Percentiles rank a stretch among this genome's conserved stretches.
Evolutionary conservation across 257 asterid species (phyloP).

Genomic region (Salvia rosmarinus): DNA sequence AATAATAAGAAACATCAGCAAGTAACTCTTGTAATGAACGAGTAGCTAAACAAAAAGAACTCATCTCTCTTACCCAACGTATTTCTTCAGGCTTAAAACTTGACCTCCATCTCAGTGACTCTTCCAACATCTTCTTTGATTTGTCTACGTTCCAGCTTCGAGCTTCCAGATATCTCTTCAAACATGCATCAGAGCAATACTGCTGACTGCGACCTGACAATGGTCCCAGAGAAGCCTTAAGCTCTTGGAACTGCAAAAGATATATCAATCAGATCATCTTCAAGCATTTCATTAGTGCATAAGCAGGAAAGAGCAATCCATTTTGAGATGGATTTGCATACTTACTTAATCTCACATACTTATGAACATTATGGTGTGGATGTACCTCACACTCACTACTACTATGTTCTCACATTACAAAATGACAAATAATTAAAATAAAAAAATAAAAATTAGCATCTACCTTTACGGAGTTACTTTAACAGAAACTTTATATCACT

Average conservation of each 20-base stretch:
- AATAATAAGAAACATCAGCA: not conserved
- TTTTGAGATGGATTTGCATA: not conserved
- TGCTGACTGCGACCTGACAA: conserved; percentile 64
- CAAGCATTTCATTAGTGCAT: not conserved
- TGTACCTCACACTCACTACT: not conserved
- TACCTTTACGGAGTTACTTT: conserved; percentile 14
- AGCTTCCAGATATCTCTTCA: conserved; percentile 84
- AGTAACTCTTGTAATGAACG: not conserved
- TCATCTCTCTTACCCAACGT: conserved; percentile 71
- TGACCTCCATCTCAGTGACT: conserved; percentile 88
- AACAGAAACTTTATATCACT: not conserved
- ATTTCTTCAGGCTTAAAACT: conserved; percentile 90
- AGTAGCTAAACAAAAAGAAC: conserved; percentile 1
- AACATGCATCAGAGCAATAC: conserved; percentile 78
- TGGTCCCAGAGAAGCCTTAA: conserved; percentile 72
- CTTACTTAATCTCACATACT: not conserved
- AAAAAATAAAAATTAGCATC: not conserved
- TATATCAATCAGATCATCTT: conserved; percentile 13
- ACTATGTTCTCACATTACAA: conserved; percentile 1
- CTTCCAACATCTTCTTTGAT: conserved; percentile 90
- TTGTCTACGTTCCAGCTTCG: conserved; percentile 85
- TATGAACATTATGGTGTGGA: not conserved
- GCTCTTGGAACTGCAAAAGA: conserved; percentile 68
- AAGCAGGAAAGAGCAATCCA: not conserved
- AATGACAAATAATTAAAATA: not conserved